phyloP scores from a whole-genome alignment of 2,329 filamentous ascomycete species.

The Xenosphaeropsis pyriputrescens region DNA sequence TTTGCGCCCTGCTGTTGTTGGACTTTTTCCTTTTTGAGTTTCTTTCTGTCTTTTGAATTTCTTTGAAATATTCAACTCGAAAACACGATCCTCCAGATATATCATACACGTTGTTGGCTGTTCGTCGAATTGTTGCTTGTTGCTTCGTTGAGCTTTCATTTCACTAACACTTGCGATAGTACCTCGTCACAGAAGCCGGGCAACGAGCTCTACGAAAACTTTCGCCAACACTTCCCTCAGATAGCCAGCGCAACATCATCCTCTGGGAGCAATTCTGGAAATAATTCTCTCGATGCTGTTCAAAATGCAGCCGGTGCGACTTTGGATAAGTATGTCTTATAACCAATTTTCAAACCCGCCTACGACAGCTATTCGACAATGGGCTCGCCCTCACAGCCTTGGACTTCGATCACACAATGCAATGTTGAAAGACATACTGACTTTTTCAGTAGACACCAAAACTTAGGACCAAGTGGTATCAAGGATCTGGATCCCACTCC shows the following conservation, averaged over 20 bases:
- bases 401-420: too few relatives aligned
- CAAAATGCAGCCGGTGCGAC: constrained; percentile 12
- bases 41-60: too few relatives aligned
- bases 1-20: constrained; percentile 5
- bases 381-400: too few relatives aligned
- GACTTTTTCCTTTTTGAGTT: too few relatives aligned
- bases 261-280: constrained; percentile 25
- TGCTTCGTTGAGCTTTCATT: too few relatives aligned
- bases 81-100: too few relatives aligned
- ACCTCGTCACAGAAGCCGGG: constrained; percentile 59
- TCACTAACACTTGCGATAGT: too few relatives aligned
- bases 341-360: background rate
- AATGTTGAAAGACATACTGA: background rate
- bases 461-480: constrained; percentile 20
- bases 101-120: too few relatives aligned
- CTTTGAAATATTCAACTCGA: too few relatives aligned
- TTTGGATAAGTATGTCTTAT: constrained; percentile 10
- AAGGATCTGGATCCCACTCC: constrained; percentile 78
- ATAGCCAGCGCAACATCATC: constrained; percentile 37
- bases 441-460: constrained; percentile 10
- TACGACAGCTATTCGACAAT: background rate
- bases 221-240: constrained; percentile 72
- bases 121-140: too few relatives aligned
- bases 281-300: constrained; percentile 7
- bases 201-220: constrained; percentile 71